Percentiles rank a stretch among this genome's conserved stretches.
Conservation (phyloP, 208 protist genomes). For the Leishmania arabica region DNA sequence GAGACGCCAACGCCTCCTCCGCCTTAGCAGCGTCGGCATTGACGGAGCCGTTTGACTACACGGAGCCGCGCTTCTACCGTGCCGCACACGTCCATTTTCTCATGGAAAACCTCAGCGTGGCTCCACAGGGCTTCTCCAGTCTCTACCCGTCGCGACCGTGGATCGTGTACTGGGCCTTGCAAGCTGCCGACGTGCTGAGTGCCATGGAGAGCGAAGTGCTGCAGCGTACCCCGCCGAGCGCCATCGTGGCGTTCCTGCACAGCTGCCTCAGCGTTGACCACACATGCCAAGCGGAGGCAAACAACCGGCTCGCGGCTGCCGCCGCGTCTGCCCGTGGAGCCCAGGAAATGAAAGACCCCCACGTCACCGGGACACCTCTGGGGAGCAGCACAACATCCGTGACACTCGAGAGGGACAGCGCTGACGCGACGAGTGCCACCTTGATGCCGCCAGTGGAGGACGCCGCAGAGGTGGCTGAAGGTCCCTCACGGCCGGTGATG, state of each 20-base stretch:
- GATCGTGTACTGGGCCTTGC: conserved; percentile 81
- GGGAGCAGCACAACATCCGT: background rate
- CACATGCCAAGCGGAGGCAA: conserved; percentile 19
- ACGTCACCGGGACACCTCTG: background rate
- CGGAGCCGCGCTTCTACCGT: conserved; percentile 10
- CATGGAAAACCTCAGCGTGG: conserved; percentile 24
- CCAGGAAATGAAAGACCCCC: background rate
- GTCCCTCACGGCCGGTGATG: conserved; percentile 18
- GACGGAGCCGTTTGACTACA: background rate
- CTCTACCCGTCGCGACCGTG: conserved; percentile 70
- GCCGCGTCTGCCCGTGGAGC: background rate
- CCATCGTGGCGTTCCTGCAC: conserved; percentile 53
- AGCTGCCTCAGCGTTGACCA: conserved; percentile 47
- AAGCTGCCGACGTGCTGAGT: conserved; percentile 79
- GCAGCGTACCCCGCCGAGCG: conserved; percentile 36
- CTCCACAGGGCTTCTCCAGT: conserved; percentile 27
- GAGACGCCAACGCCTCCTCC: background rate
- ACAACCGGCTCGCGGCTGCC: background rate
- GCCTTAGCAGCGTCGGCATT: background rate
- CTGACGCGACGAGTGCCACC: background rate
- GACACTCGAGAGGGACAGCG: background rate
- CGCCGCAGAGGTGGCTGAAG: background rate
- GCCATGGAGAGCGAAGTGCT: conserved; percentile 45
- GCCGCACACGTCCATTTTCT: conserved; percentile 41
- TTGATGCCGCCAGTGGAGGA: background rate